phyloP scores from a whole-genome alignment of 768 basidiomycete species.

The Dentipellis fragilis region DNA sequence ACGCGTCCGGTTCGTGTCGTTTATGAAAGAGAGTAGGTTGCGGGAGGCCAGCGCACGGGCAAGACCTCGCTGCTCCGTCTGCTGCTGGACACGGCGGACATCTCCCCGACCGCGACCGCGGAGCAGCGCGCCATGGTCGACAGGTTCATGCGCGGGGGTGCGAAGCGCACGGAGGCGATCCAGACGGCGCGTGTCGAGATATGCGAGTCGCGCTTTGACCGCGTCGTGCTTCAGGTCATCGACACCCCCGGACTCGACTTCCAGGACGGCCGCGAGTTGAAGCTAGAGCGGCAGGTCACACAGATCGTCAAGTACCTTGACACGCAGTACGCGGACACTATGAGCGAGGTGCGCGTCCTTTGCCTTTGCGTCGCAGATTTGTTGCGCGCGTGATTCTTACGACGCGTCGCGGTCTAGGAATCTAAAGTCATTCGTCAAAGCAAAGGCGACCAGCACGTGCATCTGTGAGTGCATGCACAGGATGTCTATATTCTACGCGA shows the following conservation, averaged over 20 bases:
- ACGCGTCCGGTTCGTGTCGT: neutral
- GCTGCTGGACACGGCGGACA: conserved; percentile 75
- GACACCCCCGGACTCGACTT: conserved; percentile 85
- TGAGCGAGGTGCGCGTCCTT: conserved; percentile 58
- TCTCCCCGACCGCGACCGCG: conserved; percentile 65
- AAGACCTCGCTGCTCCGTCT: conserved; percentile 78
- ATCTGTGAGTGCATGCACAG: conserved; percentile 46
- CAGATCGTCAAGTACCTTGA: conserved; percentile 70
- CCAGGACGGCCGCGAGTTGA: conserved; percentile 58
- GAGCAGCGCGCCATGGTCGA: conserved; percentile 63
- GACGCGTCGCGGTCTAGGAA: conserved; percentile 37
- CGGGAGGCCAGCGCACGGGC: conserved; percentile 71
- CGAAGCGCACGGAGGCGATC: conserved; percentile 53
- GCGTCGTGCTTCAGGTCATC: conserved; percentile 69
- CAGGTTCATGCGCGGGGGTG: conserved; percentile 49
- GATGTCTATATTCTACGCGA: neutral
- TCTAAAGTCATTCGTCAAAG: conserved; percentile 81
- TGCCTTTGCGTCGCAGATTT: neutral
- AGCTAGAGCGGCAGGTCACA: conserved; percentile 71
- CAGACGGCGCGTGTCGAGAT: conserved; percentile 70
- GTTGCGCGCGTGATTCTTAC: neutral
- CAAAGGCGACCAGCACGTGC: conserved; percentile 85
- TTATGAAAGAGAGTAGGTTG: conserved; percentile 39
- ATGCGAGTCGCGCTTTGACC: conserved; percentile 73
- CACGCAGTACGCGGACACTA: conserved; percentile 72